Conservation (phyloP, 306 rosid genomes). For the Prunus padus region DNA sequence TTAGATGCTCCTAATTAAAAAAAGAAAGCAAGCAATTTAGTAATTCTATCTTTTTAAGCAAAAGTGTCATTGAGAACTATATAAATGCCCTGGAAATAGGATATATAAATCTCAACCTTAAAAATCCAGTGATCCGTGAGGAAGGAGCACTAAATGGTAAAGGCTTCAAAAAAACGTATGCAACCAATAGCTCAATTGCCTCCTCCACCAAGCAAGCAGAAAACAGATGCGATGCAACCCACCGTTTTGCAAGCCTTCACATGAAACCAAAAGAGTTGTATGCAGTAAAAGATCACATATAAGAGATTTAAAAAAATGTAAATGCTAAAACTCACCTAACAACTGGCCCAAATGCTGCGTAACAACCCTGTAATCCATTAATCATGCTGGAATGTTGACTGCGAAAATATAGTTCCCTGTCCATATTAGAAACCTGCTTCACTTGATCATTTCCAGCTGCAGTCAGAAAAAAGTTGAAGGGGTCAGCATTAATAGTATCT, state of each 20-base stretch:
- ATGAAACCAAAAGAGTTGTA: slow-evolving; percentile 19
- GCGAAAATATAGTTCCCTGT: slow-evolving; percentile 62
- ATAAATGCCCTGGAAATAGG: background rate
- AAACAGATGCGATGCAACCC: slow-evolving; percentile 91
- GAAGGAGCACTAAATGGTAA: slow-evolving; percentile 74
- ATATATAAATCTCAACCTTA: slow-evolving; percentile 55
- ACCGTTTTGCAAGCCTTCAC: slow-evolving; percentile 92
- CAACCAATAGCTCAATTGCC: slow-evolving; percentile 87
- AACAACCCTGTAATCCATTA: slow-evolving; percentile 78
- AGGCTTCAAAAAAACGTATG: slow-evolving; percentile 73
- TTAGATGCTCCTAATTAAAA: background rate
- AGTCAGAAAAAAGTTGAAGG: slow-evolving; percentile 27
- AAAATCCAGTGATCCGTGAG: slow-evolving; percentile 84
- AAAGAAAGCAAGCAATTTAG: slow-evolving; percentile 6
- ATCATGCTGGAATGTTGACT: slow-evolving; percentile 93
- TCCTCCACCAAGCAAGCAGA: slow-evolving; percentile 91
- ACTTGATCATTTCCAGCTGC: slow-evolving; percentile 58
- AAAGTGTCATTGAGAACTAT: background rate
- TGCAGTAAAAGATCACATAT: slow-evolving; percentile 26
- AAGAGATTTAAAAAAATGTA: slow-evolving; percentile 16
- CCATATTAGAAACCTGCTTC: slow-evolving; percentile 53
- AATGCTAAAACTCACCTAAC: slow-evolving; percentile 58
- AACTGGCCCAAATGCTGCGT: slow-evolving; percentile 73
- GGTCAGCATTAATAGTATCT: slow-evolving; percentile 19
- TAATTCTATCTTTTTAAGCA: background rate